Conservation (phyloP, 495 filamentous ascomycete species). For the Penicillium crystallinum region DNA sequence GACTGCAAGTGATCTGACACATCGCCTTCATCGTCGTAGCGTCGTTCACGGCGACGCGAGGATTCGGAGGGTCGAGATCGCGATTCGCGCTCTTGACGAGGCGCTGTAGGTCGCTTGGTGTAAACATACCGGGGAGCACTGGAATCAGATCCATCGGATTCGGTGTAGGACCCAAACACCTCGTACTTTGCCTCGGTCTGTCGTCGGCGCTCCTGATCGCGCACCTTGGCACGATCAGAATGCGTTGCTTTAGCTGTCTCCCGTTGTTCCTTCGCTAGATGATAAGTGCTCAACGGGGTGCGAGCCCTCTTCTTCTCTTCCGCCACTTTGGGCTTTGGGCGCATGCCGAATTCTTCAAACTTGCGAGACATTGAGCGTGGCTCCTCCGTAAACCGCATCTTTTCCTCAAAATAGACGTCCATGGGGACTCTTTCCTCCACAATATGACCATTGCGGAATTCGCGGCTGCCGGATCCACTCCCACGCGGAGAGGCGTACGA, state of each 20-base stretch:
- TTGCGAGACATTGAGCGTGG: conserved; percentile 39
- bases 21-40: conserved; percentile 25
- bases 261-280: conserved; percentile 29
- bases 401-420: conserved; percentile 38
- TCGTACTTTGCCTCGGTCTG: conserved; percentile 44
- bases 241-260: conserved; percentile 28
- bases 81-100: conserved; percentile 12
- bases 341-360: conserved; percentile 36
- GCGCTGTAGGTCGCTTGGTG: background rate
- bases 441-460: conserved; percentile 41
- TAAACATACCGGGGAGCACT: conserved; percentile 1
- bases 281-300: conserved; percentile 20
- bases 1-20: conserved; percentile 22
- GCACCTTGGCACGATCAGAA: conserved; percentile 37
- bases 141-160: conserved; percentile 33
- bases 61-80: conserved; percentile 14
- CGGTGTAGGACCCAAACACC: conserved; percentile 22
- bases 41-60: conserved; percentile 15
- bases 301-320: conserved; percentile 40
- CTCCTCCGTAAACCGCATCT: conserved; percentile 32
- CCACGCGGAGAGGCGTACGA: conserved; percentile 18
- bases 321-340: conserved; percentile 24
- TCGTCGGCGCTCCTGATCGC: conserved; percentile 48
- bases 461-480: conserved; percentile 27
- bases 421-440: conserved; percentile 45